Evolutionary conservation across 139 green algal species (phyloP), one percentile per base, ranked within the genome.

Genomic region (Chlamydomonas incerta): DNA sequence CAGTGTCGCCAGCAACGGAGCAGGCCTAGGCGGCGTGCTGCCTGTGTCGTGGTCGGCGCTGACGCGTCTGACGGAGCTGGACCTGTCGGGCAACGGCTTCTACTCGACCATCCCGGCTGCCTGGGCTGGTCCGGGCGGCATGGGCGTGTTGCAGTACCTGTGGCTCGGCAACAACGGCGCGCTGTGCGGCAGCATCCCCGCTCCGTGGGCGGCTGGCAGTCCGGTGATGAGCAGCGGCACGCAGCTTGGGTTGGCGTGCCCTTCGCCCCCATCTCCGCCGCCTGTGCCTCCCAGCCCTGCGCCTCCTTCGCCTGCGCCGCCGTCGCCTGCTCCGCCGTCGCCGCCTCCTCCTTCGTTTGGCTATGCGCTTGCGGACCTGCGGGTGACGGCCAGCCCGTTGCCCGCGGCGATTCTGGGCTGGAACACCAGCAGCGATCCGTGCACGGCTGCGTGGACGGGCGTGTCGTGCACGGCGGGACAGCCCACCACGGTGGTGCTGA

Each of bases 1-100:
- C n/a, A 50, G 68, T 29, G 35, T 81, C 46, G 41, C 52, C 0
- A 33, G 62, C 72, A 82, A 87, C 47, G 20, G 46, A n/a, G n/a
- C n/a, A n/a, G n/a, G n/a, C 46, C 72, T 90, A 26, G 57, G 5
- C 8, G 74, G 83, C 66, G 58, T 67, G n/a, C 83, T 88, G 35
- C 83, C 83, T 6, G 31, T 18, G 34, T 23, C 26, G 17, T 82
- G 73, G 74, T 34, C 26, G 23, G 46, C 58, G 10, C 24, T 83
- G 14, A 65, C 47, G 58, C 21, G 17, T 13, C 65, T 73, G 41
- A 17, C n/a, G 26, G 3, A 35, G 15, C 65, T 37, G 65, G 50
- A 57, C 50, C 11, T 57, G 50, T 57, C 60, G 6, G 9, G 9
- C n/a, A 85, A 86, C 85, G 85, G 67, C n/a, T n/a, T 89, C 29